Evolutionary conservation across 768 basidiomycete genomes (phyloP).

Genomic region (Boletus rufocinnamomeus): DNA sequence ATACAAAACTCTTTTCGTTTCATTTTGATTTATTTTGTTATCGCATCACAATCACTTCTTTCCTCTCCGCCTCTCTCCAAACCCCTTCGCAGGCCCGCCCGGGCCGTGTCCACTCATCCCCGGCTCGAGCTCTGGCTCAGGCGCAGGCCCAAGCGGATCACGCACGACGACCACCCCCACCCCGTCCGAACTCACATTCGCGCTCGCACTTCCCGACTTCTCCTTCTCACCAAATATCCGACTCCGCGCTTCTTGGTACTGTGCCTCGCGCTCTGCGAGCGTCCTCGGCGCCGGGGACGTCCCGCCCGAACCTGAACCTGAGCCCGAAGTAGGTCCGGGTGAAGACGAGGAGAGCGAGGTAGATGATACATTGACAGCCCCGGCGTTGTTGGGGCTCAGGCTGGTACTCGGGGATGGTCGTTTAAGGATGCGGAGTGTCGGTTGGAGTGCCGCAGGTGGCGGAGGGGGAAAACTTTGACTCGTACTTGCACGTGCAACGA

Average conservation of each 20-base stretch:
- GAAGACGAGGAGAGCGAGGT: constrained; percentile 20
- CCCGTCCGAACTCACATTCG: constrained; percentile 1
- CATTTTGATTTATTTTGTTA: not conserved
- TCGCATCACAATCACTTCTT: constrained; percentile 11
- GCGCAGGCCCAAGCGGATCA: constrained; percentile 36
- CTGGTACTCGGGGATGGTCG: constrained; percentile 46
- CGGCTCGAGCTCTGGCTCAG: constrained; percentile 6
- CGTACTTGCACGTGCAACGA: constrained; percentile 45
- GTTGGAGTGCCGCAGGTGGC: constrained; percentile 59
- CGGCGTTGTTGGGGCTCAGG: not conserved
- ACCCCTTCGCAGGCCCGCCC: constrained; percentile 28
- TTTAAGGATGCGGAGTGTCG: constrained; percentile 70
- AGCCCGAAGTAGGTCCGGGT: constrained; percentile 11
- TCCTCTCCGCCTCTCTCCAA: constrained; percentile 26
- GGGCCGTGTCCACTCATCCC: not conserved
- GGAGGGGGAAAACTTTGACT: constrained; percentile 45
- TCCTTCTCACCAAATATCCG: constrained; percentile 60
- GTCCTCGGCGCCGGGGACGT: constrained; percentile 28
- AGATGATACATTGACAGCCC: not conserved
- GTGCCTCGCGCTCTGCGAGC: constrained; percentile 67
- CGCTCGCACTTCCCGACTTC: not conserved
- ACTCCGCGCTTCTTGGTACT: constrained; percentile 72
- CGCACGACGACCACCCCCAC: constrained; percentile 28
- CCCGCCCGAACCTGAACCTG: not conserved
- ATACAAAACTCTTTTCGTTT: not conserved